A percentile compares a stretch with the other conserved stretches of the same genome.
Conservation (phyloP, 2,329 filamentous ascomycete genomes). For the Sclerotinia trifoliorum region DNA sequence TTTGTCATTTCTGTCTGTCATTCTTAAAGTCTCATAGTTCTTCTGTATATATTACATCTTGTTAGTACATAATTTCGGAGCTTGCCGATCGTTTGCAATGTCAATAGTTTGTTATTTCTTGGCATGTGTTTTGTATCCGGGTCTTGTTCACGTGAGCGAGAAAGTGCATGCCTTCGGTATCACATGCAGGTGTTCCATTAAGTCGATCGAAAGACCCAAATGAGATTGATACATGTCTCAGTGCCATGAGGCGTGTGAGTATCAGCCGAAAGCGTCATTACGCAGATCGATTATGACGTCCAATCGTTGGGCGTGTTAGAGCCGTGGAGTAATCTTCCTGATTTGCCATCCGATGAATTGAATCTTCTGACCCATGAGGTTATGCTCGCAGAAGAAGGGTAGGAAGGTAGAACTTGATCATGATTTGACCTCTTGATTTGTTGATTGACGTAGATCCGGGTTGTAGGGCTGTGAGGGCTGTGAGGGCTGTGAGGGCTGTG, state of each 20-base stretch:
- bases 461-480: background rate
- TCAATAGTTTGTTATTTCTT: constrained; percentile 3
- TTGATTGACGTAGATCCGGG: background rate
- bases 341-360: background rate
- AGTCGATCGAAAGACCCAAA: background rate
- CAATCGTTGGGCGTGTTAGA: background rate
- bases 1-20: background rate
- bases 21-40: background rate
- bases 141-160: constrained; percentile 11
- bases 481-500: background rate
- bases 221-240: background rate
- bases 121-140: background rate
- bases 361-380: constrained; percentile 3
- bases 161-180: background rate
- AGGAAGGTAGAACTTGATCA: background rate
- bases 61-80: background rate
- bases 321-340: background rate
- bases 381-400: background rate
- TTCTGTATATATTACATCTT: background rate
- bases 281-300: background rate
- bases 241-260: background rate
- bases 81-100: constrained; percentile 1
- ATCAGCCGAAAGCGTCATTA: constrained; percentile 15
- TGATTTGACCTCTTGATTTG: background rate
- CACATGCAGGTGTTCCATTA: background rate